Conservation (phyloP, 1,284 basidiomycete species). For the Puccinia polysora region DNA sequence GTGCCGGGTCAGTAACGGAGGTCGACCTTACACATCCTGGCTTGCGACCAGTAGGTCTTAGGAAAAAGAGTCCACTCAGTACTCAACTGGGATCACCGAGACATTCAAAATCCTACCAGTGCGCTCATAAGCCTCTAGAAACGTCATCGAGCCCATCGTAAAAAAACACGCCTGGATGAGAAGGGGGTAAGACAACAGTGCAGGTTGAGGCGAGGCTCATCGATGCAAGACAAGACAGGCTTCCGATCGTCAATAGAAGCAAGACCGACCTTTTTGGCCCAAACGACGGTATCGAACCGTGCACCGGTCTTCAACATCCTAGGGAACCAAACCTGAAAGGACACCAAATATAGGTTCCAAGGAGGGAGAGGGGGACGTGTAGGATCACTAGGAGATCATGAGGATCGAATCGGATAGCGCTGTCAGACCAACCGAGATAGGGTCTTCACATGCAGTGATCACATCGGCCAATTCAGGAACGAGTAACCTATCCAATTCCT, state of each 20-base stretch:
- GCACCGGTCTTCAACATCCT: conserved; percentile 85
- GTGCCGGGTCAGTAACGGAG: no score
- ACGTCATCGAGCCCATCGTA: conserved; percentile 88
- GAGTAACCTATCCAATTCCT: conserved; percentile 73
- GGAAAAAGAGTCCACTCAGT: neutral
- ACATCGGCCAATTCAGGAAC: conserved; percentile 77
- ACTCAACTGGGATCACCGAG: conserved; percentile 75
- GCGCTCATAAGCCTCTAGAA: conserved; percentile 85
- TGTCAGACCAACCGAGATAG: conserved; percentile 45
- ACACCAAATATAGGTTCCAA: neutral
- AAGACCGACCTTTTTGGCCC: conserved; percentile 85
- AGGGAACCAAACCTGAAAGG: conserved; percentile 63
- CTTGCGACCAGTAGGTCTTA: conserved; percentile 7
- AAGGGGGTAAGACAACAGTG: conserved; percentile 15
- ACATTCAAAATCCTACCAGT: conserved; percentile 89
- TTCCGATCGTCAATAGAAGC: no score
- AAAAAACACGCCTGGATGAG: conserved; percentile 66
- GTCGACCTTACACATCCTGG: conserved; percentile 21
- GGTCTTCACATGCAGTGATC: conserved; percentile 86
- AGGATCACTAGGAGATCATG: no score
- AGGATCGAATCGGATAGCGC: no score
- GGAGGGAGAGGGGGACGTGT: neutral
- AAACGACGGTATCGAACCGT: conserved; percentile 80
- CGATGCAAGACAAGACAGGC: no score
- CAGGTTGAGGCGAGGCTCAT: neutral